phyloP scores from a whole-genome alignment of 495 filamentous ascomycete genomes.

The Lasiosphaeria miniovina region DNA sequence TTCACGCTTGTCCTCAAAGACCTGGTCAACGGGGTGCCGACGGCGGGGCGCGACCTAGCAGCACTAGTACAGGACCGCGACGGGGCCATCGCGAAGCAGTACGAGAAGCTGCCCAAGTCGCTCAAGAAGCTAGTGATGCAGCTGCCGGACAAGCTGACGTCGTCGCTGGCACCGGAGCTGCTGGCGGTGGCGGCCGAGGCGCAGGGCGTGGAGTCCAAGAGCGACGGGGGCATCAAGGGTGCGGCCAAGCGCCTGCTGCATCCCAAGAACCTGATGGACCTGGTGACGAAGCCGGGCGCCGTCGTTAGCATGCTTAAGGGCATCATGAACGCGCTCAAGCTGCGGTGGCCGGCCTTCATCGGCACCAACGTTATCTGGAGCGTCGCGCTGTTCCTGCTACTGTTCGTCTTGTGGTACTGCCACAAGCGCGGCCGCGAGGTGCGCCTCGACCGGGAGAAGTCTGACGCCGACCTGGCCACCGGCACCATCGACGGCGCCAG shows the following conservation, averaged over 20 bases:
- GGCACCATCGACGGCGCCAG: conserved; percentile 17
- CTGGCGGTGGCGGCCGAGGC: conserved; percentile 71
- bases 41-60: conserved; percentile 86
- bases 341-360: conserved; percentile 80
- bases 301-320: conserved; percentile 76
- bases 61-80: conserved; percentile 77
- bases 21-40: conserved; percentile 85
- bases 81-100: conserved; percentile 69
- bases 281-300: conserved; percentile 83
- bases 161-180: conserved; percentile 71
- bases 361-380: conserved; percentile 84
- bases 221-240: conserved; percentile 28
- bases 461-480: conserved; percentile 6
- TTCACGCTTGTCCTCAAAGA: conserved; percentile 91
- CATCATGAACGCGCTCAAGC: conserved; percentile 79
- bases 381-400: conserved; percentile 75
- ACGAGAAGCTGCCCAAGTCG: conserved; percentile 70
- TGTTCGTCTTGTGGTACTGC: conserved; percentile 96
- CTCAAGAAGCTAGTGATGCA: conserved; percentile 85
- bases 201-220: conserved; percentile 50
- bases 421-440: conserved; percentile 88
- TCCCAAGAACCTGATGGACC: conserved; percentile 58
- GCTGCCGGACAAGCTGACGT: conserved; percentile 77
- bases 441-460: conserved; percentile 66
- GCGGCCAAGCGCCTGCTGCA: conserved; percentile 39